phyloP scores from a whole-genome alignment of 2,329 filamentous ascomycete species.

The Calonectria honghensis region DNA sequence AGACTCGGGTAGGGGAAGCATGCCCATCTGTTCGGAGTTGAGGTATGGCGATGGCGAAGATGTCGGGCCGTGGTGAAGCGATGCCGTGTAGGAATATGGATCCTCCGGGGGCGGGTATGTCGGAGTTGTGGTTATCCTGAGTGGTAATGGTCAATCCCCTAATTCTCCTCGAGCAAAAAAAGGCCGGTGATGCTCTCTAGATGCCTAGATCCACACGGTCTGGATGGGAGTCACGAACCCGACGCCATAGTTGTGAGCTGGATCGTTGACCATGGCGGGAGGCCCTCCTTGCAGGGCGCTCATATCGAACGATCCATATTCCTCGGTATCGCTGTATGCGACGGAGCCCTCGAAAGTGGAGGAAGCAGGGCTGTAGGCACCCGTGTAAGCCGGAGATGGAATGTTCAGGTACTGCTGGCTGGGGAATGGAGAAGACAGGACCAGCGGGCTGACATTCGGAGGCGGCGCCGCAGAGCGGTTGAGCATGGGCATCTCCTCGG shows the following conservation, averaged over 20 bases:
- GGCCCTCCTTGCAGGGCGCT: constrained; percentile 65
- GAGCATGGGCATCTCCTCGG: constrained; percentile 76
- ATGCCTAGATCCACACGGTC: constrained; percentile 76
- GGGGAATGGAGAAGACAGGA: constrained; percentile 73
- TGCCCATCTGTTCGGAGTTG: constrained; percentile 64
- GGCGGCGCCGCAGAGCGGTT: constrained; percentile 65
- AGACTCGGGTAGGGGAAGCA: constrained; percentile 68
- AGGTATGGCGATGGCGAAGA: constrained; percentile 67
- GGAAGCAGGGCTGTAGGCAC: constrained; percentile 77
- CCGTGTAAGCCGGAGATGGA: constrained; percentile 76
- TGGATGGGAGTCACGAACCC: constrained; percentile 80
- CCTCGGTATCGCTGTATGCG: constrained; percentile 78
- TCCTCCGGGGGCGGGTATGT: constrained; percentile 67
- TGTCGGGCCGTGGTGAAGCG: constrained; percentile 50
- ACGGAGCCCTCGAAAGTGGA: constrained; percentile 78
- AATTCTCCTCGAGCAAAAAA: constrained; percentile 62
- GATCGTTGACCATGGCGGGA: constrained; percentile 68
- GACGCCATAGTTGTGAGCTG: constrained; percentile 65
- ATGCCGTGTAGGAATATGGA: constrained; percentile 59
- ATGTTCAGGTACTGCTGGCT: constrained; percentile 77
- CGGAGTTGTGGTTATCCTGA: constrained; percentile 70
- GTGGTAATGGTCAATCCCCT: constrained; percentile 73
- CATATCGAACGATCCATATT: constrained; percentile 71
- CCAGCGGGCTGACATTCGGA: constrained; percentile 72
- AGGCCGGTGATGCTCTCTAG: constrained; percentile 62